Percentiles rank a stretch among this genome's conserved stretches.
Conservation (phyloP, 2,329 filamentous ascomycete species). For the Neopestalotiopsis sp. region DNA sequence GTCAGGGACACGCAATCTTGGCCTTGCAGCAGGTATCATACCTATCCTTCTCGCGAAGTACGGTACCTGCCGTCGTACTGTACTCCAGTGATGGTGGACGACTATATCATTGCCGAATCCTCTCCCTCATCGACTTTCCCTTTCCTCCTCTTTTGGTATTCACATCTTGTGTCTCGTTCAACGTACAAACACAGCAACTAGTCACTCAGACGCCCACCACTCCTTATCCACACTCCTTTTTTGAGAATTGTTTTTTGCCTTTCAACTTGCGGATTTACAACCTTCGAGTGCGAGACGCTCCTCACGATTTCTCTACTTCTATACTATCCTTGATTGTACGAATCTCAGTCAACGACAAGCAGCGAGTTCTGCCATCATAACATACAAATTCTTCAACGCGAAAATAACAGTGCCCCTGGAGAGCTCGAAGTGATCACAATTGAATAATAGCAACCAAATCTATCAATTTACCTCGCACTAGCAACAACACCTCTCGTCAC, state of each 20-base stretch:
- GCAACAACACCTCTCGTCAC: background rate
- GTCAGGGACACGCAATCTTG: constrained; percentile 7
- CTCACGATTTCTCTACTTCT: background rate
- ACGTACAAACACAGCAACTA: background rate
- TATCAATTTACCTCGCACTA: background rate
- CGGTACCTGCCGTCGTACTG: too few species aligned
- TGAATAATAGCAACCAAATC: background rate
- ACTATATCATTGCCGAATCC: constrained; percentile 9
- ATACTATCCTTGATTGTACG: constrained; percentile 1
- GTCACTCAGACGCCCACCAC: background rate
- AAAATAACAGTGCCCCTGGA: background rate
- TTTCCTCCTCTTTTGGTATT: constrained; percentile 12
- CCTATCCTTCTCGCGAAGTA: background rate
- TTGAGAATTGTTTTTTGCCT: background rate
- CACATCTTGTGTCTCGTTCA: constrained; percentile 14
- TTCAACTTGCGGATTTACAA: background rate
- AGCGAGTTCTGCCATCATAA: constrained; percentile 8
- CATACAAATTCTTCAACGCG: background rate
- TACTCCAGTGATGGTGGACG: background rate
- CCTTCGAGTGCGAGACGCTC: constrained; percentile 10
- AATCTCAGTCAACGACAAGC: background rate
- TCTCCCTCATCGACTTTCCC: background rate
- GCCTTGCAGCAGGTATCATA: background rate
- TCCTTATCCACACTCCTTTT: constrained; percentile 15
- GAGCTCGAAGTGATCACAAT: background rate